These are phyloP conservation scores for Centaurea solstitialis DNA, from an alignment of 129 eudicot genomes.

Conservation along the genomic window DNA sequence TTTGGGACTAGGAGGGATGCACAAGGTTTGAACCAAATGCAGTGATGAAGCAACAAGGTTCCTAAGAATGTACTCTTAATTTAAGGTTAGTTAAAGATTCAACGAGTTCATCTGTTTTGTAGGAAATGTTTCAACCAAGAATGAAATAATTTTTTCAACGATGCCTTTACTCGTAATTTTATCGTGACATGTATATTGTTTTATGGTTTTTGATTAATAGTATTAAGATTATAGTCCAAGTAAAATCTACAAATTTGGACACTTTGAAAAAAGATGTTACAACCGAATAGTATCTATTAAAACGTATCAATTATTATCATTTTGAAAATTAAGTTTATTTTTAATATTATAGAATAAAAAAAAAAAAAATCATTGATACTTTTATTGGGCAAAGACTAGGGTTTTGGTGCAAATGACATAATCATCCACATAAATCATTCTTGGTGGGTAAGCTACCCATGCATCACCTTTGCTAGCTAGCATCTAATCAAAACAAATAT, in stretches of 20 bases:
- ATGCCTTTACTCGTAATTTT: background rate
- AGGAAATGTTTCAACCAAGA: background rate
- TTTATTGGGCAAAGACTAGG: background rate
- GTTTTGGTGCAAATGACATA: conserved; percentile 10
- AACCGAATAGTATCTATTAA: background rate
- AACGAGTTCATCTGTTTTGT: background rate
- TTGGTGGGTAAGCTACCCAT: conserved; percentile 26
- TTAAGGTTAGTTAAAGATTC: background rate
- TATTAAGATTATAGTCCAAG: background rate
- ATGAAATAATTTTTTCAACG: background rate
- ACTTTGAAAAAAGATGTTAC: background rate
- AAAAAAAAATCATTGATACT: background rate
- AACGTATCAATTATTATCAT: background rate
- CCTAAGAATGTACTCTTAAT: too few species aligned
- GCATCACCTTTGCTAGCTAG: conserved; percentile 14
- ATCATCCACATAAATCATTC: background rate
- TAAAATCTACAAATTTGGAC: background rate
- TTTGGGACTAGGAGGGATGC: background rate
- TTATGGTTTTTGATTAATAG: background rate
- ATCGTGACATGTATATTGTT: background rate
- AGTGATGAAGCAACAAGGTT: background rate
- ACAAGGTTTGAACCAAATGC: background rate
- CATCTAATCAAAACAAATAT: background rate
- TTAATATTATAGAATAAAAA: too few species aligned
- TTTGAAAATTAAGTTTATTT: background rate